These are phyloP conservation scores for Saccharomyces eubayanus DNA, from an alignment of 805 yeast genomes.

Conservation along the genomic window DNA sequence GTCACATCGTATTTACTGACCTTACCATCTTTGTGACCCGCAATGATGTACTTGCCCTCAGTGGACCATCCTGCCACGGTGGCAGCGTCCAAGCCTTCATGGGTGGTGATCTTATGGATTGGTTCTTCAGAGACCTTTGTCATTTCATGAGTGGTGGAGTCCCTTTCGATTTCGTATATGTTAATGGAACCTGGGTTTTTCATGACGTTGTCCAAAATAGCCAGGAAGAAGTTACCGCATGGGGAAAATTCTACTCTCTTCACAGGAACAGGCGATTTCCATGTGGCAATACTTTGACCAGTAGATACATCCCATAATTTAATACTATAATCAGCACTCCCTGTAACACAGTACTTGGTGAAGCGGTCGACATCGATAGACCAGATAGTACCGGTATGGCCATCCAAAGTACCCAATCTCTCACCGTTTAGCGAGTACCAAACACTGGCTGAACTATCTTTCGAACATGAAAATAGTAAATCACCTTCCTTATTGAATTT, in stretches of 20 bases:
- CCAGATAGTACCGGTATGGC: constrained; percentile 93
- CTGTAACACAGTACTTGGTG: constrained; percentile 69
- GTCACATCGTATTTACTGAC: constrained; percentile 62
- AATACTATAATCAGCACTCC: constrained; percentile 81
- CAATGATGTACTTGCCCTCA: constrained; percentile 62
- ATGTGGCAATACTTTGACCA: constrained; percentile 67
- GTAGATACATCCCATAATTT: constrained; percentile 77
- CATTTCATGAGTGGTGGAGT: constrained; percentile 24
- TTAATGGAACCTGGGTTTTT: constrained; percentile 72
- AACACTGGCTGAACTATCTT: constrained; percentile 80
- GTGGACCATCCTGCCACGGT: constrained; percentile 85
- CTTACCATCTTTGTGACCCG: constrained; percentile 83
- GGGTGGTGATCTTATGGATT: constrained; percentile 48
- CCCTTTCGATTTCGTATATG: constrained; percentile 52
- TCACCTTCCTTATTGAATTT: constrained; percentile 95
- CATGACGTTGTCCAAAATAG: constrained; percentile 88
- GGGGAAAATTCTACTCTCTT: constrained; percentile 84
- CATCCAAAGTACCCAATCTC: constrained; percentile 83
- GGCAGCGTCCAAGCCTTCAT: constrained; percentile 52
- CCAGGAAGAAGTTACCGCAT: constrained; percentile 56
- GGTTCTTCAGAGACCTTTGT: constrained; percentile 45
- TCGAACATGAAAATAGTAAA: constrained; percentile 80
- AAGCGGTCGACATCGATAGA: constrained; percentile 76
- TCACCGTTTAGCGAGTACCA: constrained; percentile 97
- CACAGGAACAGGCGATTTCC: constrained; percentile 76